phyloP scores from a whole-genome alignment of 2,329 filamentous ascomycete genomes.

The Fusarium scirpi region DNA sequence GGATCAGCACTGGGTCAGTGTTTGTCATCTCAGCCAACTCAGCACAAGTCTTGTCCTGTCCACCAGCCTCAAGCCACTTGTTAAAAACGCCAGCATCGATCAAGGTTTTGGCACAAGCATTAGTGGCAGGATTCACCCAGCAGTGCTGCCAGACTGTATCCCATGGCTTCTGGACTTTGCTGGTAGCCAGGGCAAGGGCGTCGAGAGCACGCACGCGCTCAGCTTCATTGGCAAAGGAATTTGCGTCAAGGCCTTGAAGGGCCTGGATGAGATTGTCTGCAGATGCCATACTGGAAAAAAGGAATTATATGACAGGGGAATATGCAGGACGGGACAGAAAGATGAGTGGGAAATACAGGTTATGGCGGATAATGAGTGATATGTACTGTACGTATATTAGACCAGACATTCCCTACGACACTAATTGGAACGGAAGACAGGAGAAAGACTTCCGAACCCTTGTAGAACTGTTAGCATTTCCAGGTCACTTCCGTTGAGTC shows the following conservation, averaged over 20 bases:
- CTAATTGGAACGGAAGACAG: not conserved
- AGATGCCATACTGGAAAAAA: constrained; percentile 36
- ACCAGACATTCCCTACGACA: not conserved
- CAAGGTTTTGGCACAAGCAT: constrained; percentile 52
- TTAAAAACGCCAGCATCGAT: constrained; percentile 54
- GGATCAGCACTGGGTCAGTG: constrained; percentile 50
- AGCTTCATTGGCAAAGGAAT: constrained; percentile 49
- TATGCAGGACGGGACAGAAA: not conserved
- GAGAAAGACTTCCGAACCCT: not conserved
- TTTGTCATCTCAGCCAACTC: constrained; percentile 51
- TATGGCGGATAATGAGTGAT: not conserved
- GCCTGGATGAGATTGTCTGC: constrained; percentile 43
- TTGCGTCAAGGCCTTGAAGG: constrained; percentile 44
- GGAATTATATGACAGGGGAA: not conserved
- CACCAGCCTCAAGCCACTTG: constrained; percentile 51
- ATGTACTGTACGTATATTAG: not conserved
- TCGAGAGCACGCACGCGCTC: constrained; percentile 51
- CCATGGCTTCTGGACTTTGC: constrained; percentile 54
- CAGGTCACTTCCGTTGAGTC: not conserved
- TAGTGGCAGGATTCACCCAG: constrained; percentile 51
- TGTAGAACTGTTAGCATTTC: not conserved
- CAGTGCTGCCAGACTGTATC: constrained; percentile 55
- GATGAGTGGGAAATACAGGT: not conserved
- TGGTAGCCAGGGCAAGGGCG: constrained; percentile 48
- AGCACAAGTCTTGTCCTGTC: constrained; percentile 46